Evolutionary conservation across 192 early-diverging fungal species (phyloP), one percentile per base, ranked within the genome.

Genomic region (Coemansia sp.): DNA sequence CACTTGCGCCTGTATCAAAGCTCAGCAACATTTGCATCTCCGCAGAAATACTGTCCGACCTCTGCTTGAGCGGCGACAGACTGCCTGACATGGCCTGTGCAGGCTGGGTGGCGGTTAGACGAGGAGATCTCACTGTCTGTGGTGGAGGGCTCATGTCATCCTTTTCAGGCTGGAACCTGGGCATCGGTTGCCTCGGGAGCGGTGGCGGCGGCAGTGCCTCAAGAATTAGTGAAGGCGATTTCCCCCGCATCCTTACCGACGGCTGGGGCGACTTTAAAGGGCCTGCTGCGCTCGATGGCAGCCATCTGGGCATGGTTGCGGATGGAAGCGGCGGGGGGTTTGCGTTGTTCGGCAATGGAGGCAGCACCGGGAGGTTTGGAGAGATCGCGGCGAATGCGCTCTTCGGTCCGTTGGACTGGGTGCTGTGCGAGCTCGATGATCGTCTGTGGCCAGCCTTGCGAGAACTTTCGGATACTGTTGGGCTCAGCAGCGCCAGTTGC

Each of bases 1-100:
- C 42, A 22, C 56, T 43, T 2, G 68, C 14, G 11, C 43, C 57
- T 1, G 76, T 55, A 17, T 74, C 66, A 69, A 81, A 81, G 57
- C 55, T 75, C 20, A 81, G 66, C 50, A 81, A 69, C 78, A 81
- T 81, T 34, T 72, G 78, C 2, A 71, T 70, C 33, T 81, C 78
- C 9, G 78, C 69, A 15, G 73, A 74, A 5, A 80, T 74, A 14
- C 23, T 33, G 17, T 69, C 67, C 11, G 67, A 36, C 9, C 66
- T 50, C 19, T 45, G 43, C 32, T 54, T 62, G 1, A 57, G 14
- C 5, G 33, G 6, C 15, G 55, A 35, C 17, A 36, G 9, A 3
- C 14, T 17, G 32, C 33, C 55, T 34, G 55, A 33, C 17, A 57
- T 36, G 4, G 55, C 8, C 34, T 33, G 55, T 8, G n/a, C 17